phyloP scores from a whole-genome alignment of 2,329 filamentous ascomycete species.

The Aspergillus terreus region DNA sequence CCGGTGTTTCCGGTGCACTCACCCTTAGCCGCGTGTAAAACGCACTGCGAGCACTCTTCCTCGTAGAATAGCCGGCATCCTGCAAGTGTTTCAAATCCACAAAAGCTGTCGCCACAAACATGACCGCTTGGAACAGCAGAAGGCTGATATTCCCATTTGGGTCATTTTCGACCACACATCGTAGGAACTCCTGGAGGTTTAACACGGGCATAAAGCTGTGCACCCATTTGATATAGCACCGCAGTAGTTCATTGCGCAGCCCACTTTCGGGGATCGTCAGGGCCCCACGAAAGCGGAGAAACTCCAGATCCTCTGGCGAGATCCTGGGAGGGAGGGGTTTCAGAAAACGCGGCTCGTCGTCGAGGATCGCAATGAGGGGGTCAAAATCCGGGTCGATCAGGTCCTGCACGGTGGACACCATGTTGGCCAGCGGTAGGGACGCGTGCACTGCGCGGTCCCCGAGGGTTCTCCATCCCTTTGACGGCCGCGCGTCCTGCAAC shows the following conservation, averaged over 20 bases:
- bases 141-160: constrained; percentile 70
- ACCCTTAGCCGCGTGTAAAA: constrained; percentile 83
- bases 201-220: constrained; percentile 88
- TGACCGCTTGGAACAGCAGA: constrained; percentile 84
- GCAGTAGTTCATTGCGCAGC: constrained; percentile 72
- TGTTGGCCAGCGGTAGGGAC: constrained; percentile 33
- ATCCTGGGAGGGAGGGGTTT: constrained; percentile 73
- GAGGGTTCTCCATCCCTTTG: constrained; percentile 24
- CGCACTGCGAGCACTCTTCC: constrained; percentile 74
- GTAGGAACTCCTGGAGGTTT: constrained; percentile 56
- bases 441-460: constrained; percentile 27
- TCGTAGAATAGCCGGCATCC: constrained; percentile 67
- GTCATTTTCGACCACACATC: constrained; percentile 58
- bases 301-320: constrained; percentile 71
- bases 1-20: constrained; percentile 12
- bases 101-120: constrained; percentile 84
- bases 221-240: constrained; percentile 78
- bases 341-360: constrained; percentile 58
- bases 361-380: constrained; percentile 33
- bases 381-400: constrained; percentile 38
- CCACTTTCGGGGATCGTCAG: constrained; percentile 64
- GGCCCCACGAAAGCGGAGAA: constrained; percentile 75
- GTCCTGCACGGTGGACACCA: constrained; percentile 37
- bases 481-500: constrained; percentile 24
- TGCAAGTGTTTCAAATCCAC: constrained; percentile 71